These are phyloP conservation scores for Pugionium dolabratum DNA, from an alignment of 345 rosid genomes.

Conservation along the genomic window DNA sequence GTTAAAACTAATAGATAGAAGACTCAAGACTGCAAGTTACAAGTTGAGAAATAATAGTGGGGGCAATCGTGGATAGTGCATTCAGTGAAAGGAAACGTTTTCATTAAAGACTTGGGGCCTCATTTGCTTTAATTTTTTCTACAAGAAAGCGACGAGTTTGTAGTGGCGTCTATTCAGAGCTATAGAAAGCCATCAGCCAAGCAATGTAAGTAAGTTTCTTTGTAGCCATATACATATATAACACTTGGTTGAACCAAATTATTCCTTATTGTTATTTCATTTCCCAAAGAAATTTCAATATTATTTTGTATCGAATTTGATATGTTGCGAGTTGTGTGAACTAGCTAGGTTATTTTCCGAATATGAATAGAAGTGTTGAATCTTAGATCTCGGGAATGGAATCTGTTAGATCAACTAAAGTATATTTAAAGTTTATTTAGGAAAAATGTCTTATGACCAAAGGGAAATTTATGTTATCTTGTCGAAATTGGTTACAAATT, in stretches of 20 bases:
- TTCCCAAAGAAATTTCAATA: too few relatives aligned
- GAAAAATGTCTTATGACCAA: too few relatives aligned
- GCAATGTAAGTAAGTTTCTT: neutral
- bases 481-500: too few relatives aligned
- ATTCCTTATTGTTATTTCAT: too few relatives aligned
- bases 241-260: too few relatives aligned
- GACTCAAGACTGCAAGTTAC: neutral
- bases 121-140: slow-evolving; percentile 10
- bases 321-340: slow-evolving; percentile 16
- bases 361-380: too few relatives aligned
- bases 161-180: slow-evolving; percentile 31
- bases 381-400: too few relatives aligned
- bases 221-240: slow-evolving; percentile 18
- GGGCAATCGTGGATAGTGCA: slow-evolving; percentile 26
- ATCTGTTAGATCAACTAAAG: too few relatives aligned
- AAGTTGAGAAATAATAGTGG: slow-evolving; percentile 22
- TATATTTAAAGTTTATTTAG: too few relatives aligned
- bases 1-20: too few relatives aligned
- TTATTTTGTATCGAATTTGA: neutral
- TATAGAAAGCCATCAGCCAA: slow-evolving; percentile 22
- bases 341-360: neutral
- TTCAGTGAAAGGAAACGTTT: slow-evolving; percentile 32
- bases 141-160: slow-evolving; percentile 20
- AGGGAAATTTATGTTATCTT: too few relatives aligned
- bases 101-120: slow-evolving; percentile 20